Conservation (phyloP, 306 rosid species). For the Malus sieversii region DNA sequence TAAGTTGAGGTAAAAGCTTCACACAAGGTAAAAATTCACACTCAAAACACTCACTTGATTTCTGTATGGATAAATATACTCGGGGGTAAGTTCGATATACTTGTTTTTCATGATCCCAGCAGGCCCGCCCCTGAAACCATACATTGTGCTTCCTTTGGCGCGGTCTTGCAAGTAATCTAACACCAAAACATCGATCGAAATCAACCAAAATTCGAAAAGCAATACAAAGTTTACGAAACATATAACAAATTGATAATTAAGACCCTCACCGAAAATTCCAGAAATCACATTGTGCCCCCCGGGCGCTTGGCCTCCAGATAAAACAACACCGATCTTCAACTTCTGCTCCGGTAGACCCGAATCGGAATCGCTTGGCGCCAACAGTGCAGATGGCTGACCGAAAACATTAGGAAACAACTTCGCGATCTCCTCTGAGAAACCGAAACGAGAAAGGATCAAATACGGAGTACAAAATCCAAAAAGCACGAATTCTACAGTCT, state of each 20-base stretch:
- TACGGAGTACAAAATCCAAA: not conserved
- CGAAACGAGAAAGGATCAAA: not conserved
- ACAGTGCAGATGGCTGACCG: slow-evolving; percentile 76
- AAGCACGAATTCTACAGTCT: not conserved
- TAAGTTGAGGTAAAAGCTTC: not conserved
- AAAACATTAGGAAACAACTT: slow-evolving; percentile 79
- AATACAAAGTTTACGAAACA: not conserved
- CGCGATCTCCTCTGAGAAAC: slow-evolving; percentile 69
- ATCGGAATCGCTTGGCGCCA: slow-evolving; percentile 40
- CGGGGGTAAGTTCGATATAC: slow-evolving; percentile 63
- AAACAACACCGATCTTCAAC: slow-evolving; percentile 89
- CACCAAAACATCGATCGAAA: not conserved
- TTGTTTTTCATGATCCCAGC: slow-evolving; percentile 96
- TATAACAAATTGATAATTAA: not conserved
- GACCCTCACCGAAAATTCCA: slow-evolving; percentile 69
- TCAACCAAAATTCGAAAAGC: not conserved
- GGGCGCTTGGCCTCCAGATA: slow-evolving; percentile 98
- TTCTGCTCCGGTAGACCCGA: slow-evolving; percentile 21
- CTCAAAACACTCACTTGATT: slow-evolving; percentile 56
- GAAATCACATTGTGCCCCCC: slow-evolving; percentile 97
- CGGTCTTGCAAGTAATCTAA: slow-evolving; percentile 87
- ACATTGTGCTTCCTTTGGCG: slow-evolving; percentile 69
- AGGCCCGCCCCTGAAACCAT: slow-evolving; percentile 94
- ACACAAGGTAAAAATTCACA: not conserved
- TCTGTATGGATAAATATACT: slow-evolving; percentile 80